Evolutionary conservation across 1,139 yeast species (phyloP), one percentile per base, ranked within the genome.

Genomic region (Petasospora fabianii): DNA sequence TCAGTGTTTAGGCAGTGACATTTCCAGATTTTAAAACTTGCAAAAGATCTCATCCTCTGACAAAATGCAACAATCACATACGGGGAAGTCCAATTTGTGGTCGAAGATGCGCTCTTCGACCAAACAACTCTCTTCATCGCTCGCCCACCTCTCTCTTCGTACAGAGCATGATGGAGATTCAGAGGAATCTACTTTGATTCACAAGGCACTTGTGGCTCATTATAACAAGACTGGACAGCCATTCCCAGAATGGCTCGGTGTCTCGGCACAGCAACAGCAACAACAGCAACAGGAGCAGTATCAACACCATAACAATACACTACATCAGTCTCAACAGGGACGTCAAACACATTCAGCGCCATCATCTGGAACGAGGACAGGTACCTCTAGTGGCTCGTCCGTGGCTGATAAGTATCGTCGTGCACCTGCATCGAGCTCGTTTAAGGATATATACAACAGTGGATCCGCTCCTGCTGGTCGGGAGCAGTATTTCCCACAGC

Each of bases 211-310:
- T 10, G 66, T 64, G 5, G 54, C 54, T 17, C 59, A 55, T 39
- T 66, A 62, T 38, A 45, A 56, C 24, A 46, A 43, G 20, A 52
- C 50, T 29, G 60, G 59, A 14, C 59, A 59, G 32, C 66, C 65
- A 1, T 66, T 57, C 27, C 71, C 71, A 2, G 62, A 61, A 6
- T 66, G 71, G 71, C 48, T 66, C 15, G 71, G 69, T 7, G 64
- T 61, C 24, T 55, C 47, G 8, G 24, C 20, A 2, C 30, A 27
- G 13, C 41, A 36, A 14, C 42, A 42, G 18, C 43, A 37, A 18
- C 47, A 37, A n/a, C 30, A 35, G 6, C 30, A 15, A 19, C 44
- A 38, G 12, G n/a, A n/a, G n/a, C n/a, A n/a, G n/a, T n/a, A n/a
- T n/a, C n/a, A n/a, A n/a, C n/a, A n/a, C n/a, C n/a, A n/a, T n/a